Evolutionary conservation across 495 filamentous ascomycete genomes (phyloP).

Genomic region (Astrothelium macrocarpum): DNA sequence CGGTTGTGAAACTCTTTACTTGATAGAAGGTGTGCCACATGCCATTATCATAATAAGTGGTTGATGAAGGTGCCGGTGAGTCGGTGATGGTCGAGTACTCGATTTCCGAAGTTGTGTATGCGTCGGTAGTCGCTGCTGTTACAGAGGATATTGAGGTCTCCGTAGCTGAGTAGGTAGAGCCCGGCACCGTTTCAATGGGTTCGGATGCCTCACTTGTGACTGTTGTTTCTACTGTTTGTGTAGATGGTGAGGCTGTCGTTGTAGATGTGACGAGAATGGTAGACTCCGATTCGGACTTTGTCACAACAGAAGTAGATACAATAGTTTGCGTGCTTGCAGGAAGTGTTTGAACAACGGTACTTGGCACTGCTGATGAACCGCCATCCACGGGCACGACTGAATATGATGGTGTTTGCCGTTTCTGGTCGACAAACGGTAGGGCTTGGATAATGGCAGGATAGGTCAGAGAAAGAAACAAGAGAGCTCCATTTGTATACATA

Average conservation of each 20-base stretch:
- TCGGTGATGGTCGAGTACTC: slow-evolving; percentile 9
- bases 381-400: slow-evolving; percentile 14
- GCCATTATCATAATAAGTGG: slow-evolving; percentile 24
- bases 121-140: background rate
- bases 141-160: background rate
- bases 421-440: background rate
- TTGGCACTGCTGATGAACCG: slow-evolving; percentile 1
- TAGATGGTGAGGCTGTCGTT: slow-evolving; percentile 2
- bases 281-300: background rate
- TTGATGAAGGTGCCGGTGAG: slow-evolving; percentile 14
- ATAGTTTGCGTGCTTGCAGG: slow-evolving; percentile 1
- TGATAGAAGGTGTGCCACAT: slow-evolving; percentile 24
- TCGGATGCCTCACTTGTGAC: background rate
- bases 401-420: slow-evolving; percentile 1
- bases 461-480: background rate
- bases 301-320: background rate
- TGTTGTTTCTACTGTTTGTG: background rate
- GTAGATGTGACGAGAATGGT: background rate
- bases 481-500: background rate
- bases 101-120: background rate
- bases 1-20: slow-evolving; percentile 6
- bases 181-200: background rate
- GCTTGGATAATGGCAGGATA: background rate
- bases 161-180: background rate
- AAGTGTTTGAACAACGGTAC: slow-evolving; percentile 1